Evolutionary conservation across 495 filamentous ascomycete species (phyloP).

Genomic region (Aspergillus steynii): DNA sequence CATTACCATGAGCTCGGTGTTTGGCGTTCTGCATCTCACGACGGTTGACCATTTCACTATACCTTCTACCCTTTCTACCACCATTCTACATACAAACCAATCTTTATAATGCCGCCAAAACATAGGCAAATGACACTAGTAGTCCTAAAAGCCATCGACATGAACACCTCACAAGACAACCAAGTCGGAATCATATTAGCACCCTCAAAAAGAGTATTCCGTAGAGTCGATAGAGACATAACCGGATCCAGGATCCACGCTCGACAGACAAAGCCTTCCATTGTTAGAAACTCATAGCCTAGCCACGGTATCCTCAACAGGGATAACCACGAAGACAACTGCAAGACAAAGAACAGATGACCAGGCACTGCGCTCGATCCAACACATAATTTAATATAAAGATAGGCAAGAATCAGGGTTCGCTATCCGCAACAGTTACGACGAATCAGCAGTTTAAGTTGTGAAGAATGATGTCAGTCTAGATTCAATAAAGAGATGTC

Average conservation of each 20-base stretch:
- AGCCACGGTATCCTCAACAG: background rate
- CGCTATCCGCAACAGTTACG: background rate
- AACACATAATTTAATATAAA: background rate
- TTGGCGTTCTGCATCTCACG: constrained; percentile 5
- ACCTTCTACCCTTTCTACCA: constrained; percentile 5
- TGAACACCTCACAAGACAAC: background rate
- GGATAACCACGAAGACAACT: background rate
- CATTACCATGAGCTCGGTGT: constrained; percentile 13
- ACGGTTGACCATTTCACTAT: background rate
- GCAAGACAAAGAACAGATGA: background rate
- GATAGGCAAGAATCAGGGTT: background rate
- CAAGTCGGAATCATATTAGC: background rate
- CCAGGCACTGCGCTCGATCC: background rate
- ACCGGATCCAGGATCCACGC: background rate
- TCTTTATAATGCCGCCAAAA: background rate
- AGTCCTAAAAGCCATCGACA: background rate
- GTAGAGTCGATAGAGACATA: too few species aligned
- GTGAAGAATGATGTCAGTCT: background rate
- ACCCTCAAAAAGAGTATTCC: background rate
- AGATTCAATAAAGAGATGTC: too few species aligned
- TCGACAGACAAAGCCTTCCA: background rate
- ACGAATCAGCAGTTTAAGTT: background rate
- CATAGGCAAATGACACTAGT: background rate
- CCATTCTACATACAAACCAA: background rate
- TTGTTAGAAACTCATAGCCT: background rate